Evolutionary conservation across 805 yeast genomes (phyloP).

Genomic region (Kurtzmaniella cleridarum): DNA sequence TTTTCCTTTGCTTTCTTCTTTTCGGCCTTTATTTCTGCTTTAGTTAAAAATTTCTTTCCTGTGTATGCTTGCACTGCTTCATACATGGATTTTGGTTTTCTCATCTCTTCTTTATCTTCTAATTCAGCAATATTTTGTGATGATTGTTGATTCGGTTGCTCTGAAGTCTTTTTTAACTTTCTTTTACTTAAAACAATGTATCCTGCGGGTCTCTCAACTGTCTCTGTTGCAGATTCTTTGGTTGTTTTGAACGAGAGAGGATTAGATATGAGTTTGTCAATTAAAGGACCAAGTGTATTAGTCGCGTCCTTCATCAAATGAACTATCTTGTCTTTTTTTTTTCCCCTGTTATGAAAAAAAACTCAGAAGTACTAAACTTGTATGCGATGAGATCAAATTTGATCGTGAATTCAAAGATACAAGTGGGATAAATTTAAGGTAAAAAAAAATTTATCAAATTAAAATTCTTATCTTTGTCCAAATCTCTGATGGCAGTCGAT

Average conservation of each 20-base stretch:
- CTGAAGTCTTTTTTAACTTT: conserved; percentile 6
- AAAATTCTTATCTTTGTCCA: too few species aligned
- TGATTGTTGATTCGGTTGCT: not conserved
- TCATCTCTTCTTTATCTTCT: conserved; percentile 4
- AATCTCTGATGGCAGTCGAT: too few species aligned
- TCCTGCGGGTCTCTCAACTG: conserved; percentile 38
- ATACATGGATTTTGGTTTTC: conserved; percentile 45
- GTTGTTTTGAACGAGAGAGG: conserved; percentile 65
- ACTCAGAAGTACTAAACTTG: too few species aligned
- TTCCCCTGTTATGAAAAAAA: too few species aligned
- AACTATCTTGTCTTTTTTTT: too few species aligned
- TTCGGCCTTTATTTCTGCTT: conserved; percentile 35
- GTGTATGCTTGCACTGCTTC: conserved; percentile 57
- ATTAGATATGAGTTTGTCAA: conserved; percentile 55
- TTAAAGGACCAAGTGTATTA: conserved; percentile 44
- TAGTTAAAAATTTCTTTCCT: conserved; percentile 48
- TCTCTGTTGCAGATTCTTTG: conserved; percentile 44
- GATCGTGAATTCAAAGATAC: too few species aligned
- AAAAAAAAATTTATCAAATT: too few species aligned
- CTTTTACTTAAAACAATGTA: conserved; percentile 38
- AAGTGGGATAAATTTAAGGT: too few species aligned
- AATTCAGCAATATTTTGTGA: not conserved
- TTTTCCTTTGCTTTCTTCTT: conserved; percentile 16
- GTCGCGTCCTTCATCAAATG: conserved; percentile 6
- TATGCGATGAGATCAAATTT: too few species aligned